A percentile compares a stretch with the other conserved stretches of the same genome.
These are phyloP conservation scores for Entomortierella parvispora DNA, from an alignment of 192 early-diverging fungal species.

Conservation along the genomic window DNA sequence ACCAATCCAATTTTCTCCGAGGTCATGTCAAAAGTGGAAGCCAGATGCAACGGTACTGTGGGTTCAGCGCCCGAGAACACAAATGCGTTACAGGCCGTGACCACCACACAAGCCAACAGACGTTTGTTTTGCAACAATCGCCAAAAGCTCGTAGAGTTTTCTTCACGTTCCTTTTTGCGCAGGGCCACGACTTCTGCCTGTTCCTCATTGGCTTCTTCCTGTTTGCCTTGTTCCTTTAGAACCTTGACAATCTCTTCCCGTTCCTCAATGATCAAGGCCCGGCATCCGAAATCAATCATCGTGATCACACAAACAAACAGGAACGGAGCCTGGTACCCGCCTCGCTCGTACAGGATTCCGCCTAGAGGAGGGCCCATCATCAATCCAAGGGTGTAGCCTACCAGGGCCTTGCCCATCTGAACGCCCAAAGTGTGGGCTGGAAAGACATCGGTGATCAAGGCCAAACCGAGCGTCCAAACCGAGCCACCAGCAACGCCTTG, in stretches of 20 bases:
- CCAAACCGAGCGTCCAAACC: constrained; percentile 75
- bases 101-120: constrained; percentile 28
- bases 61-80: constrained; percentile 61
- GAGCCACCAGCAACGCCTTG: constrained; percentile 80
- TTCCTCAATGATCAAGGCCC: constrained; percentile 69
- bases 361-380: constrained; percentile 76
- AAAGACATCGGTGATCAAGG: constrained; percentile 73
- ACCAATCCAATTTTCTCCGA: constrained; percentile 65
- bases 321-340: constrained; percentile 73
- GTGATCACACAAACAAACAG: constrained; percentile 71
- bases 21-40: constrained; percentile 49
- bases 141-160: constrained; percentile 30
- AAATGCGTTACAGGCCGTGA: constrained; percentile 42
- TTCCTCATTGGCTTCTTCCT: constrained; percentile 34
- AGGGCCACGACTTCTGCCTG: constrained; percentile 20
- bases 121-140: constrained; percentile 39
- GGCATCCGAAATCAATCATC: constrained; percentile 63
- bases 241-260: constrained; percentile 56
- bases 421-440: constrained; percentile 61
- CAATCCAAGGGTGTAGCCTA: constrained; percentile 73
- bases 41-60: constrained; percentile 62
- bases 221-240: constrained; percentile 21
- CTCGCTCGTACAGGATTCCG: constrained; percentile 69
- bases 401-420: constrained; percentile 76
- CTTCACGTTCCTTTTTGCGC: constrained; percentile 13